Evolutionary conservation across 495 filamentous ascomycete genomes (phyloP).

Genomic region (Xylaria intraflava): DNA sequence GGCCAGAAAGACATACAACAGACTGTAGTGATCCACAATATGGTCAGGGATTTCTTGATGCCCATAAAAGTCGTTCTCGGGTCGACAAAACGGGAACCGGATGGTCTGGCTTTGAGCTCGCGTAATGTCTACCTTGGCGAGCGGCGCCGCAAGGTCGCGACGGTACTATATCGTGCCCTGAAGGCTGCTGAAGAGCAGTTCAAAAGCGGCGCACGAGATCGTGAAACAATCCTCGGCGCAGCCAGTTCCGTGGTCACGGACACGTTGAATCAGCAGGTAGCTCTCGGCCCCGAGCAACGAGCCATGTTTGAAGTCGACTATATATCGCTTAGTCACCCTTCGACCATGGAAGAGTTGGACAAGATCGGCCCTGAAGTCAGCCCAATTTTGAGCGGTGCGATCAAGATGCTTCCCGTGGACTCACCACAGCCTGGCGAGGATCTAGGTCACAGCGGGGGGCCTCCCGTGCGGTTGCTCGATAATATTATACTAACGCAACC

Average conservation of each 20-base stretch:
- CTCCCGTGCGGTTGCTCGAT: conserved; percentile 81
- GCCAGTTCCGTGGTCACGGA: conserved; percentile 49
- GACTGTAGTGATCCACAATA: conserved; percentile 76
- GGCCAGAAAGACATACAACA: conserved; percentile 98
- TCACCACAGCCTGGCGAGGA: conserved; percentile 61
- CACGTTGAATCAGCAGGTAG: conserved; percentile 54
- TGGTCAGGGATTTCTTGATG: conserved; percentile 87
- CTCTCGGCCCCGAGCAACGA: conserved; percentile 53
- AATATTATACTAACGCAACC: conserved; percentile 70
- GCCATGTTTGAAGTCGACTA: conserved; percentile 82
- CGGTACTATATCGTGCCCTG: conserved; percentile 62
- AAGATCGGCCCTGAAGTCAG: conserved; percentile 59
- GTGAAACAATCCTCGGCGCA: conserved; percentile 60
- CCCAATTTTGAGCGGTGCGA: conserved; percentile 77
- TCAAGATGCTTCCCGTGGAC: conserved; percentile 83
- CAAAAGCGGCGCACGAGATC: conserved; percentile 44
- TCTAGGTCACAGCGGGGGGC: conserved; percentile 59
- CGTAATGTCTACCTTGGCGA: conserved; percentile 87
- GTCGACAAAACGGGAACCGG: conserved; percentile 65
- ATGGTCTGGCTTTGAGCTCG: conserved; percentile 90
- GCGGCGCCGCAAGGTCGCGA: conserved; percentile 62
- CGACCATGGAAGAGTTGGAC: conserved; percentile 69
- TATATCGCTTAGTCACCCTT: conserved; percentile 76
- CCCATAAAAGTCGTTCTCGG: conserved; percentile 67
- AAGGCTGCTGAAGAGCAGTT: conserved; percentile 65